Conservation (phyloP, 257 asterid species). For the Hygrophila difformis region DNA sequence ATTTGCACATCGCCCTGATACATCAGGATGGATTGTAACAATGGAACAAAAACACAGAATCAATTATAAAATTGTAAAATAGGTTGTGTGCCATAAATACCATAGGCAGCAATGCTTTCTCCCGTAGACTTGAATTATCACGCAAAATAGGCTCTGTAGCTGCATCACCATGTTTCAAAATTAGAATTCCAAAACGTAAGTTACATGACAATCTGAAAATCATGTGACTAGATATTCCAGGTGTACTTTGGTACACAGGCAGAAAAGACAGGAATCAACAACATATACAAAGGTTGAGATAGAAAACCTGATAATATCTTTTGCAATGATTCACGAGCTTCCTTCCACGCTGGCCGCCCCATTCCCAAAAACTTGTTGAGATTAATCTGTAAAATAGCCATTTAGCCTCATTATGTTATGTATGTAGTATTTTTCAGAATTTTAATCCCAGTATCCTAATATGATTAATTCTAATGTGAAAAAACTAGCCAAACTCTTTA, state of each 20-base stretch:
- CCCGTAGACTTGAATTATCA: slow-evolving; percentile 54
- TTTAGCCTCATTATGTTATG: no score
- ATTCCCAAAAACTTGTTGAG: slow-evolving; percentile 71
- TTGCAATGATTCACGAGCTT: slow-evolving; percentile 81
- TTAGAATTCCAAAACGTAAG: slow-evolving; percentile 8
- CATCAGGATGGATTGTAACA: slow-evolving; percentile 18
- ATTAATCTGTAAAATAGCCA: slow-evolving; percentile 52
- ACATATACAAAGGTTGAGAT: not conserved
- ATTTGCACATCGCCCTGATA: slow-evolving; percentile 63
- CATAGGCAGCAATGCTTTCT: slow-evolving; percentile 68
- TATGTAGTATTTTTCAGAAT: no score
- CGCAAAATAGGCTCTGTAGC: slow-evolving; percentile 70
- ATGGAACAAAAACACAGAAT: slow-evolving; percentile 1
- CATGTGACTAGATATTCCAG: slow-evolving; percentile 1
- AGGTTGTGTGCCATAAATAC: slow-evolving; percentile 31
- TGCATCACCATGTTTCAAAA: slow-evolving; percentile 28
- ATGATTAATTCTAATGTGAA: no score
- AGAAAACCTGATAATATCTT: slow-evolving; percentile 73
- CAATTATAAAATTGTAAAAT: slow-evolving; percentile 4
- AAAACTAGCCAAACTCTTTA: no score
- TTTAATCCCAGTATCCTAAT: no score
- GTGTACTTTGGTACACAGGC: not conserved
- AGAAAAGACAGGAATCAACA: slow-evolving; percentile 1
- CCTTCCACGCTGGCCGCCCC: slow-evolving; percentile 97
- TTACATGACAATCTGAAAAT: not conserved